Percentiles rank a stretch among this genome's conserved stretches.
Evolutionary conservation across 2,329 filamentous ascomycete genomes (phyloP).

Genomic region (Neopestalotiopsis rosae): DNA sequence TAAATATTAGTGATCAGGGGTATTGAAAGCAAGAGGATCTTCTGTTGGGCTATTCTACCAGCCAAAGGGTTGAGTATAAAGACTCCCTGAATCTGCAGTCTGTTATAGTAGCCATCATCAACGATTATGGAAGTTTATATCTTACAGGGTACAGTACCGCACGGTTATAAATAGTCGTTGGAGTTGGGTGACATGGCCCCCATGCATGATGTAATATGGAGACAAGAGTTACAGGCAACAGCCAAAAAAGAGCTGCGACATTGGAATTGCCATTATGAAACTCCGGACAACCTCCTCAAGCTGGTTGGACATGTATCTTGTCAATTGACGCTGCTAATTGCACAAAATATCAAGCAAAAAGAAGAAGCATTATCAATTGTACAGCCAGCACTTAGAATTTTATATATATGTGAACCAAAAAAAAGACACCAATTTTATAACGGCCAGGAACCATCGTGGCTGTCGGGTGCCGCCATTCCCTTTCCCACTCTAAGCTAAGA

Average conservation of each 20-base stretch:
- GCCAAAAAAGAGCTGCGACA: slow-evolving; percentile 1
- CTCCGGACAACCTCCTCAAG: not conserved
- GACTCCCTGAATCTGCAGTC: too few relatives aligned
- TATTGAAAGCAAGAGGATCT: too few relatives aligned
- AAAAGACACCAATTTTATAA: too few relatives aligned
- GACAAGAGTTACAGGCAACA: not conserved
- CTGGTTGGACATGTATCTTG: not conserved
- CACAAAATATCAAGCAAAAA: not conserved
- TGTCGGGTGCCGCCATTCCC: not conserved
- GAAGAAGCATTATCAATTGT: not conserved
- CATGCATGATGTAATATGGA: slow-evolving; percentile 2
- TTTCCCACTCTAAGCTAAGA: not conserved
- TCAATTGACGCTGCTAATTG: not conserved
- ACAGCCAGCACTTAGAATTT: too few relatives aligned
- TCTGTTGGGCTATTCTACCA: too few relatives aligned
- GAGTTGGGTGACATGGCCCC: not conserved
- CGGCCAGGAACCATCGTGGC: too few relatives aligned
- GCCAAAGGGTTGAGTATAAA: too few relatives aligned
- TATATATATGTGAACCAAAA: too few relatives aligned
- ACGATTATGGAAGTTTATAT: too few relatives aligned
- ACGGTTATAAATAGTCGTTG: not conserved
- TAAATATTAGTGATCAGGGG: too few relatives aligned
- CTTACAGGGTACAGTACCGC: too few relatives aligned
- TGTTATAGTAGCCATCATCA: too few relatives aligned
- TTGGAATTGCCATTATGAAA: not conserved